These are phyloP conservation scores for Candida silvatica DNA, from an alignment of 805 yeast species.

Conservation along the genomic window DNA sequence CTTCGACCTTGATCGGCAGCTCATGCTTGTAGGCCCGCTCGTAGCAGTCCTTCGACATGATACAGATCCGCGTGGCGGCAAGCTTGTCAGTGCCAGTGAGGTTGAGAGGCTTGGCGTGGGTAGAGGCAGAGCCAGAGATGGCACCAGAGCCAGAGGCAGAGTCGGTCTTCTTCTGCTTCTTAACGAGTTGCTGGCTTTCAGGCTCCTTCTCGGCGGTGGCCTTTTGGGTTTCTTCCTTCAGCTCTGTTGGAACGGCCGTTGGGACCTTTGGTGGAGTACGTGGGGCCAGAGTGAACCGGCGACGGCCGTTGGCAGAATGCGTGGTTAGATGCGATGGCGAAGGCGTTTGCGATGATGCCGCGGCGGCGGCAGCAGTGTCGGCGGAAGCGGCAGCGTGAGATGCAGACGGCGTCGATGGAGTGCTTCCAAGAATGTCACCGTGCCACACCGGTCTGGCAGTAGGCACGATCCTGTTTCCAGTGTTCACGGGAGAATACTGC, in stretches of 20 bases:
- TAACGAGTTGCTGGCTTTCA: neutral
- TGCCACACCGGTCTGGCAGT: slow-evolving; percentile 5
- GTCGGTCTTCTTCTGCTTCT: neutral
- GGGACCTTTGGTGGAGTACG: too few species aligned
- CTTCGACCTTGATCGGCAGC: neutral
- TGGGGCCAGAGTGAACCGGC: too few species aligned
- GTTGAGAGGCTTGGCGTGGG: neutral
- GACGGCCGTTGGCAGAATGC: neutral
- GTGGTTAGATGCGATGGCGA: too few species aligned
- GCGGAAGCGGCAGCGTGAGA: too few species aligned
- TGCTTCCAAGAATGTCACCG: neutral
- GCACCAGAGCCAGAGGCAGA: neutral
- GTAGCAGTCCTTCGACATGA: slow-evolving; percentile 8
- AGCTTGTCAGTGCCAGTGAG: slow-evolving; percentile 4
- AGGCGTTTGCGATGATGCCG: too few species aligned
- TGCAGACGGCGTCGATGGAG: neutral
- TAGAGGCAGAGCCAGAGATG: neutral
- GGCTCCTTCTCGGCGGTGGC: neutral
- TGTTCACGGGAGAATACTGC: slow-evolving; percentile 11
- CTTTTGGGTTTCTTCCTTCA: neutral
- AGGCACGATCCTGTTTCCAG: slow-evolving; percentile 1
- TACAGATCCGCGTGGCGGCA: slow-evolving; percentile 11
- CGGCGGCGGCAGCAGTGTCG: neutral
- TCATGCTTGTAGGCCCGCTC: neutral
- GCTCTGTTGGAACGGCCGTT: neutral